Conservation (phyloP, 1,139 yeast genomes). For the Waltiozyma sp. region DNA sequence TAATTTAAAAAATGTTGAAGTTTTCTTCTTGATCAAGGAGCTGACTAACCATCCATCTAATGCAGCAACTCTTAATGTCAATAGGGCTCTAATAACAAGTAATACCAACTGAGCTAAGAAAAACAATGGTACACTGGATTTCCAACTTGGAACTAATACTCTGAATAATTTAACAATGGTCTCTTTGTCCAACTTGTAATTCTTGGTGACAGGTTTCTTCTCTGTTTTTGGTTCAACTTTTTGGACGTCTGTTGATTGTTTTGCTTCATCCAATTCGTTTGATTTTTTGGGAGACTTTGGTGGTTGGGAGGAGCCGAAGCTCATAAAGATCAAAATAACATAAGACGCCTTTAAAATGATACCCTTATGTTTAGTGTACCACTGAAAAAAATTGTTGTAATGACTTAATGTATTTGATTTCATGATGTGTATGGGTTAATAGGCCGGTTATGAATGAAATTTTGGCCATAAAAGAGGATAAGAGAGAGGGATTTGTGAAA, state of each 20-base stretch:
- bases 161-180: conserved; percentile 19
- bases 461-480: too few relatives aligned
- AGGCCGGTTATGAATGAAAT: too few relatives aligned
- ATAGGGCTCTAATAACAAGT: conserved; percentile 56
- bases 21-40: conserved; percentile 62
- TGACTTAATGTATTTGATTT: not conserved
- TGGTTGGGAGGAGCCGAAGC: conserved; percentile 14
- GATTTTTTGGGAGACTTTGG: conserved; percentile 1
- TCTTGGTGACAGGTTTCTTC: conserved; percentile 5
- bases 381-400: conserved; percentile 7
- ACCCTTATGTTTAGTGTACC: conserved; percentile 34
- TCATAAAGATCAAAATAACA: conserved; percentile 13
- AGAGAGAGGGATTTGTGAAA: too few relatives aligned
- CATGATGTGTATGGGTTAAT: too few relatives aligned
- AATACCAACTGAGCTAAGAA: conserved; percentile 50
- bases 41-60: conserved; percentile 84
- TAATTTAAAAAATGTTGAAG: conserved; percentile 51
- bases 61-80: conserved; percentile 76
- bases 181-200: conserved; percentile 26
- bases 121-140: conserved; percentile 33
- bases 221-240: conserved; percentile 12
- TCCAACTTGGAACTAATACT: conserved; percentile 15
- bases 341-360: conserved; percentile 23
- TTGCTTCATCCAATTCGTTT: not conserved
- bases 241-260: conserved; percentile 7